Evolutionary conservation across 2,329 filamentous ascomycete species (phyloP).

Genomic region (Cephalotrichum gorgonifer): DNA sequence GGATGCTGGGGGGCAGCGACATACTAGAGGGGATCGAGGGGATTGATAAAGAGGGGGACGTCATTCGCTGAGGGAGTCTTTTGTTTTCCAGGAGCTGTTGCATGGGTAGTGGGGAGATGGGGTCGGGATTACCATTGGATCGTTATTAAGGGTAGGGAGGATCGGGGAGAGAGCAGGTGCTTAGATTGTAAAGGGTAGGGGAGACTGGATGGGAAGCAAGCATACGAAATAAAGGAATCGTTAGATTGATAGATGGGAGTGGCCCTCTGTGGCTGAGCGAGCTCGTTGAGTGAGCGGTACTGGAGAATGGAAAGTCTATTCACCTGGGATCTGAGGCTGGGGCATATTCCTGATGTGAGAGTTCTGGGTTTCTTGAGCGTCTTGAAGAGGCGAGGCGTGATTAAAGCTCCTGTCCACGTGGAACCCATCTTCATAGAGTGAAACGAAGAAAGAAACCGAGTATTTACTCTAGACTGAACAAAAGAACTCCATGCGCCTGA

Average conservation of each 20-base stretch:
- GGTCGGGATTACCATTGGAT: background rate
- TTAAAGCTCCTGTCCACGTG: too few species aligned
- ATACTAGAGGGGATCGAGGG: conserved; percentile 77
- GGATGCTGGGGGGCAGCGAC: conserved; percentile 69
- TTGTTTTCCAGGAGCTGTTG: background rate
- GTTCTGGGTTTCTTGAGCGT: too few species aligned
- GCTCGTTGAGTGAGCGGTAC: background rate
- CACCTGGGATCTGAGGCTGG: too few species aligned
- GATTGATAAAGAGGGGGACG: conserved; percentile 61
- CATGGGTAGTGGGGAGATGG: too few species aligned
- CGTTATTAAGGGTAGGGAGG: background rate
- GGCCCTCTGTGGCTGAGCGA: background rate
- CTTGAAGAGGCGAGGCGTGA: too few species aligned
- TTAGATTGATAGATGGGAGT: too few species aligned
- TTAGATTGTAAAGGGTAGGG: background rate
- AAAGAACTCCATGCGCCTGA: background rate
- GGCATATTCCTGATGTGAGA: too few species aligned
- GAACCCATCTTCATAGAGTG: background rate
- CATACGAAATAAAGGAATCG: background rate
- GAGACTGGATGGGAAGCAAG: too few species aligned
- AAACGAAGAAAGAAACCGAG: background rate
- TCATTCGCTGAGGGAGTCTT: conserved; percentile 56
- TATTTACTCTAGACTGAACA: background rate
- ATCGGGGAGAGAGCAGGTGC: background rate
- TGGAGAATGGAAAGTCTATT: background rate